A percentile compares a stretch with the other conserved stretches of the same genome.
These are phyloP conservation scores for Quercus alba DNA, from an alignment of 306 rosid genomes.

Conservation along the genomic window DNA sequence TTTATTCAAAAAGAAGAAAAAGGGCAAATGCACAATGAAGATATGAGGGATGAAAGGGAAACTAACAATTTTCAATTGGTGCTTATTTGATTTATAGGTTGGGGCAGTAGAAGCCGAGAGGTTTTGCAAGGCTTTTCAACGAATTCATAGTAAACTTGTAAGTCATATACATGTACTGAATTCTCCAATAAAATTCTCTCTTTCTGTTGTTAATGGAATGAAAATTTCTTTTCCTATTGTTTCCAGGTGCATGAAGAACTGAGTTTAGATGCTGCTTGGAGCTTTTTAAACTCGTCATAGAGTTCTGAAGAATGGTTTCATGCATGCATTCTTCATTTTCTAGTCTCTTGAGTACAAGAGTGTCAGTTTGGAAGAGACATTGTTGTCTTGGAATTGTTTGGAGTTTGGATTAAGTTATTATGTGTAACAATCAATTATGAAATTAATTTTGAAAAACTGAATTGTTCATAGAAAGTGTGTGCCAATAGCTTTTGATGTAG, in stretches of 20 bases:
- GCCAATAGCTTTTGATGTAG: background rate
- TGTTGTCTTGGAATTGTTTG: background rate
- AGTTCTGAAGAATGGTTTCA: constrained; percentile 16
- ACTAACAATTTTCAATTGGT: background rate
- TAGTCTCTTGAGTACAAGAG: background rate
- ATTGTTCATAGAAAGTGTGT: background rate
- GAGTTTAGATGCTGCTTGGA: constrained; percentile 60
- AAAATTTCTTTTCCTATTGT: background rate
- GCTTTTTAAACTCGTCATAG: constrained; percentile 43
- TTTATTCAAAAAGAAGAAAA: background rate
- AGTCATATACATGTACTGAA: background rate
- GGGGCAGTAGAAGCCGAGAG: constrained; percentile 64
- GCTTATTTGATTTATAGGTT: constrained; percentile 46
- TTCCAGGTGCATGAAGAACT: constrained; percentile 67
- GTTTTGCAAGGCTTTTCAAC: constrained; percentile 73
- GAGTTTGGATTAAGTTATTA: background rate
- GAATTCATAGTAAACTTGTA: constrained; percentile 66
- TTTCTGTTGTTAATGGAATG: background rate
- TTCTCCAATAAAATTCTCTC: background rate
- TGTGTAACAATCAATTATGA: background rate
- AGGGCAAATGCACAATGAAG: too few species aligned
- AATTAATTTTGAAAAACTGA: background rate
- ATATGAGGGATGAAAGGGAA: background rate
- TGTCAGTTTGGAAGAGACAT: background rate
- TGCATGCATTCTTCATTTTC: constrained; percentile 14